Conservation (phyloP, 2,329 filamentous ascomycete genomes). For the Xylariaceae sp. region DNA sequence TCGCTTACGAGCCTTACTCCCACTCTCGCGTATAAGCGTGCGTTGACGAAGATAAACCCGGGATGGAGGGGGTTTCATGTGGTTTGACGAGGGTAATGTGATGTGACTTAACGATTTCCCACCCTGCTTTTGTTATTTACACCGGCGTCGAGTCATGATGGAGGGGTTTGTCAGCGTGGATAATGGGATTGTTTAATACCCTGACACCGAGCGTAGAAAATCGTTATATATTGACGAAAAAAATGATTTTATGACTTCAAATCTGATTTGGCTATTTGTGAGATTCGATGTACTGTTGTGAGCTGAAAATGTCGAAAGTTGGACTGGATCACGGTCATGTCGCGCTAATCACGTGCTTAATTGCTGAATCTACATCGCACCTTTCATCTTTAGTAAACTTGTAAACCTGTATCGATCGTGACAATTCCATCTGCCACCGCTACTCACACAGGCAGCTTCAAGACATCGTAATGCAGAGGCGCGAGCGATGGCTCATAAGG, state of each 20-base stretch:
- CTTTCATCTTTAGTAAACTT: background rate
- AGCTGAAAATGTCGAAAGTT: background rate
- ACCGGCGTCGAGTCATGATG: too few species aligned
- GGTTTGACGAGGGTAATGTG: conserved; percentile 11
- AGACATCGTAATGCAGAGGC: conserved; percentile 14
- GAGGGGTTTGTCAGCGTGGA: too few species aligned
- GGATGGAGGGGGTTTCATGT: conserved; percentile 8
- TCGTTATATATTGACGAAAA: too few species aligned
- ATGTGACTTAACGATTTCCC: too few species aligned
- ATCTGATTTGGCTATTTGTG: too few species aligned
- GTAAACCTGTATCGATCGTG: background rate
- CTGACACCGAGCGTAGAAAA: too few species aligned
- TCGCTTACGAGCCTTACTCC: conserved; percentile 64
- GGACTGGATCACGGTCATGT: too few species aligned
- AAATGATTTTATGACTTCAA: too few species aligned
- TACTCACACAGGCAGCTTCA: background rate
- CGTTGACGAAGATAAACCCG: background rate
- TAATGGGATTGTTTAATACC: too few species aligned
- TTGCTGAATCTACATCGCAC: conserved; percentile 6
- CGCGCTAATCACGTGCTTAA: conserved; percentile 22
- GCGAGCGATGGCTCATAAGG: conserved; percentile 25
- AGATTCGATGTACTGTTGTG: too few species aligned
- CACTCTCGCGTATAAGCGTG: conserved; percentile 47
- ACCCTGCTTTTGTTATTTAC: too few species aligned
- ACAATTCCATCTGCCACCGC: background rate